Conservation (phyloP, 2,329 filamentous ascomycete species). For the Orbilia oligospora region DNA sequence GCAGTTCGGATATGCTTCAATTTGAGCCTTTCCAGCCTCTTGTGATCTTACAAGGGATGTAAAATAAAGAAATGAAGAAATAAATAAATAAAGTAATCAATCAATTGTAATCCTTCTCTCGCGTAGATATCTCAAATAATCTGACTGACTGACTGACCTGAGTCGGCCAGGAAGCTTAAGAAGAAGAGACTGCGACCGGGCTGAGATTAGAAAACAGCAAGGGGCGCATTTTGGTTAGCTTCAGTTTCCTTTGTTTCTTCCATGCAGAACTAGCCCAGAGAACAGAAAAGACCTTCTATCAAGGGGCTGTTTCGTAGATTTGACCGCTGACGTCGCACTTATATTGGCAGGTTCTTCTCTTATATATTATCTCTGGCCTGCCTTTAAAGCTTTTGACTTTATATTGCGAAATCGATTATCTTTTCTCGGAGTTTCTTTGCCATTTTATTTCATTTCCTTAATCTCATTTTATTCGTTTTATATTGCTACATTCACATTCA, state of each 20-base stretch:
- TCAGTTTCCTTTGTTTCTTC: not conserved
- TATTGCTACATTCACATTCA: not conserved
- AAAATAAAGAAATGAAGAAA: not conserved
- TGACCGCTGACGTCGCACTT: constrained; percentile 24
- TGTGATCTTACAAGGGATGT: not conserved
- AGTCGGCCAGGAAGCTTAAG: constrained; percentile 1
- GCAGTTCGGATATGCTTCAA: constrained; percentile 16
- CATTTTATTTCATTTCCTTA: too few species aligned
- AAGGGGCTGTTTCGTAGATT: constrained; percentile 18
- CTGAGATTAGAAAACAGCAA: constrained; percentile 24
- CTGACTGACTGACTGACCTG: constrained; percentile 11
- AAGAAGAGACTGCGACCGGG: constrained; percentile 7
- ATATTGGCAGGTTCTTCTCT: constrained; percentile 20
- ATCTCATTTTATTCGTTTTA: not conserved
- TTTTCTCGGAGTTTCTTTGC: not conserved
- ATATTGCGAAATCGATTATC: not conserved
- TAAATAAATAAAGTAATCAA: constrained; percentile 5
- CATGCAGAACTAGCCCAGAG: not conserved
- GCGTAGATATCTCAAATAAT: constrained; percentile 14
- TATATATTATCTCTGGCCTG: constrained; percentile 14
- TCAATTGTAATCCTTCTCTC: not conserved
- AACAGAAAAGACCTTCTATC: constrained; percentile 2
- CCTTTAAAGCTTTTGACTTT: not conserved
- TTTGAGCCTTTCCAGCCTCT: not conserved
- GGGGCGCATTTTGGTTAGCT: constrained; percentile 19